These are phyloP conservation scores for Lodderomyces jiufengensis DNA, from an alignment of 1,139 yeast genomes.

Conservation along the genomic window DNA sequence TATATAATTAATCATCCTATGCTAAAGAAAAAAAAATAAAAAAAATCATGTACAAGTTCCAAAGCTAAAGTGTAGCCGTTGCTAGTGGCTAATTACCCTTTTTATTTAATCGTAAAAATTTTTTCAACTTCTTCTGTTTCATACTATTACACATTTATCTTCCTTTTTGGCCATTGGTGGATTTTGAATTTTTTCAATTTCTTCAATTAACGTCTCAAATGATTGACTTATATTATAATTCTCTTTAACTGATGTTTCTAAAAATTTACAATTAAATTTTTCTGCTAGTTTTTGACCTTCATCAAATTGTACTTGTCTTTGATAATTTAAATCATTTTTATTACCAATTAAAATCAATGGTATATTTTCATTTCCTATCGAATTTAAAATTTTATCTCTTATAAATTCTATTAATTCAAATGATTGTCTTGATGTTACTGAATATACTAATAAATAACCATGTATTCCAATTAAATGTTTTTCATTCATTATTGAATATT, in stretches of 20 bases:
- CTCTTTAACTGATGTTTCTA: conserved; percentile 82
- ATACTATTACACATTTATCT: conserved; percentile 38
- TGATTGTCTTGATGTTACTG: conserved; percentile 74
- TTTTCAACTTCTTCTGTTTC: conserved; percentile 4
- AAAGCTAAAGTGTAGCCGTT: too few species aligned
- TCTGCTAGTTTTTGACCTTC: conserved; percentile 68
- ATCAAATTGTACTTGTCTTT: conserved; percentile 58
- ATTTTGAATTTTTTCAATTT: conserved; percentile 62
- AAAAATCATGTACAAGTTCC: too few species aligned
- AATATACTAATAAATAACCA: conserved; percentile 80
- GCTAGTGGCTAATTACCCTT: too few species aligned
- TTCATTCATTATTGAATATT: conserved; percentile 79
- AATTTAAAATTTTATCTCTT: conserved; percentile 79
- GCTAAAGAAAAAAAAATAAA: too few species aligned
- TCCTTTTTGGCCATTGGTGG: conserved; percentile 38
- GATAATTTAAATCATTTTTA: conserved; percentile 67
- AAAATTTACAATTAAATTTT: conserved; percentile 60
- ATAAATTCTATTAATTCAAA: conserved; percentile 76
- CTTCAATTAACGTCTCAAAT: conserved; percentile 64
- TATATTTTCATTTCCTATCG: conserved; percentile 66
- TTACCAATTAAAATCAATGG: conserved; percentile 87
- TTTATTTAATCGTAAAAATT: too few species aligned
- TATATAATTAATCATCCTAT: too few species aligned
- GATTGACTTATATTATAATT: conserved; percentile 64
- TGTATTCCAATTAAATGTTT: conserved; percentile 81